Base-by-base conservation (phyloP, 108 stramenopile species). In the Aurantiochytrium sp. region DNA sequence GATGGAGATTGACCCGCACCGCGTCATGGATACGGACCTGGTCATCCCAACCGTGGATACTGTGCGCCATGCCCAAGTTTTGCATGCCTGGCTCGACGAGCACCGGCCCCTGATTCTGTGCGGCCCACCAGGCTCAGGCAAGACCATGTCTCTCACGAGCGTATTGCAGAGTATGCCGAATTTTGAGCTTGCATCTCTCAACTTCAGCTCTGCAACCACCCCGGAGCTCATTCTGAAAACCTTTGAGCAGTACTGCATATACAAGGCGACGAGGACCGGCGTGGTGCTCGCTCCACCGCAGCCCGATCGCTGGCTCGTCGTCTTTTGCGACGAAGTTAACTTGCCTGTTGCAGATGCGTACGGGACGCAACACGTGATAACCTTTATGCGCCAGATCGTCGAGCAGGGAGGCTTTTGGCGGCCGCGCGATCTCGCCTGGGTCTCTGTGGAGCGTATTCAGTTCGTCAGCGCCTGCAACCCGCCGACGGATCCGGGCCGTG, bases 301-400 rank as follows among this genome's bases (percentile, higher is more conserved):
- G 10, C 91, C 94, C 5, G 90, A 93, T 57, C 95, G 91, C 72
- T 97, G 97, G 97, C 95, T 99, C 18, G 98, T 99, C 53, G 95
- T 99, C 5, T 99, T 99, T 92, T 98, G 97, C 88, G 99, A 99
- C 89, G 99, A 99, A 93, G 96, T 99, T 92, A 99, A 99, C 92
- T 94, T 99, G 59, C 98, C 98, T 5, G 96, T 95, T 16, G 92
- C 97, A 71, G 99, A 99, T 91, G 88, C 93, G 14, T 99, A 99
- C 87, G 99, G 98, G 21, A 99, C 98, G 4, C 98, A 98, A 92
- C 91, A 95, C 25, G 98, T 98, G 6, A 97, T 99, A 44, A 96
- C 95, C 93, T 98, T 99, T 89, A 95, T 99, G 97, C 92, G 99
- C 43, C 98, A 98, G 89, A 94, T 98, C 83, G 96, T 96, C 8